These are phyloP conservation scores for Dendrobium huoshanense DNA, from an alignment of 106 monocot genomes.

Conservation along the genomic window DNA sequence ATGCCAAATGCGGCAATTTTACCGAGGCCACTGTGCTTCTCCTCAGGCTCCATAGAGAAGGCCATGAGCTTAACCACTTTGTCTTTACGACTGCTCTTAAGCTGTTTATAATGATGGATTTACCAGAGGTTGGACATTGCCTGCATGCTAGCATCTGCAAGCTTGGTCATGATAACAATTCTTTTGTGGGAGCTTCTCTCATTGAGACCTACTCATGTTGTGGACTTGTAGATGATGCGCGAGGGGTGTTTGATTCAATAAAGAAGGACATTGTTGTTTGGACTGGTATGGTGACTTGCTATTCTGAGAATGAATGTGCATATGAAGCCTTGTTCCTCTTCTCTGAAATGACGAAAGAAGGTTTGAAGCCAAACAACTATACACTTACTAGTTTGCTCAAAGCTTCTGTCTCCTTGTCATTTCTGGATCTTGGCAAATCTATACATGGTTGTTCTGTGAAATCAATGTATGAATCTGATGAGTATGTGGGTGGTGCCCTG, in stretches of 20 bases:
- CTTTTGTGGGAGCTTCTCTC: constrained; percentile 52
- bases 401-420: constrained; percentile 37
- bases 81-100: constrained; percentile 70
- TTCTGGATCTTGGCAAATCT: constrained; percentile 39
- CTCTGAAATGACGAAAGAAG: constrained; percentile 40
- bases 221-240: constrained; percentile 44
- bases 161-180: constrained; percentile 47
- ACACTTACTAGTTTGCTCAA: constrained; percentile 65
- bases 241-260: constrained; percentile 52
- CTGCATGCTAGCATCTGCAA: constrained; percentile 51
- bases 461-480: constrained; percentile 32
- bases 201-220: constrained; percentile 65
- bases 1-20: constrained; percentile 17
- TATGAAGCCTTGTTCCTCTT: constrained; percentile 30
- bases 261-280: constrained; percentile 61
- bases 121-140: constrained; percentile 27
- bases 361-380: constrained; percentile 58
- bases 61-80: constrained; percentile 61
- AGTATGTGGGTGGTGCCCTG: constrained; percentile 53
- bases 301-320: constrained; percentile 54
- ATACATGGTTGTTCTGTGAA: constrained; percentile 59
- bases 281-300: constrained; percentile 78
- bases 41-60: constrained; percentile 45
- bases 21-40: constrained; percentile 33
- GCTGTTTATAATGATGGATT: constrained; percentile 40